These are phyloP conservation scores for Candida coleopterorum DNA, from an alignment of 805 yeast species.

Conservation along the genomic window DNA sequence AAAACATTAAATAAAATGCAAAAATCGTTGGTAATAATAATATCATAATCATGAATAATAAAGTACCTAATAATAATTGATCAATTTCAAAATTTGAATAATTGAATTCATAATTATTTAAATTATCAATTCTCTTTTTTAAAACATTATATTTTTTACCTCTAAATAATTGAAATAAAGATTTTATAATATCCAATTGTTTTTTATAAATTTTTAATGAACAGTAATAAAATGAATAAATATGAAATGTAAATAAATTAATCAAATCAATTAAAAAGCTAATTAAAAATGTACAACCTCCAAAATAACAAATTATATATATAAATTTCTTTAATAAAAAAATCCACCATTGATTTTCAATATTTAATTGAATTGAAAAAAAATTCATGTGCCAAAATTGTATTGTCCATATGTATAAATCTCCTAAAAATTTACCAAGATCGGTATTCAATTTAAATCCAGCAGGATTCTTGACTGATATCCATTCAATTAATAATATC, in stretches of 20 bases:
- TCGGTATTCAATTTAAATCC: slow-evolving; percentile 90
- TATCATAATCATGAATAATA: slow-evolving; percentile 72
- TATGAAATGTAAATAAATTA: slow-evolving; percentile 61
- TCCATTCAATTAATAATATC: slow-evolving; percentile 54
- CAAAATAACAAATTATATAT: slow-evolving; percentile 23
- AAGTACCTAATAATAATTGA: slow-evolving; percentile 82
- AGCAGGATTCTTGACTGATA: slow-evolving; percentile 79
- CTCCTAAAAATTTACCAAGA: slow-evolving; percentile 80
- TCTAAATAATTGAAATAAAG: slow-evolving; percentile 78
- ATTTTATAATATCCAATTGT: slow-evolving; percentile 62
- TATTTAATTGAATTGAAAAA: background rate
- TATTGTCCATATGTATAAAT: slow-evolving; percentile 79
- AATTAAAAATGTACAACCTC: slow-evolving; percentile 69
- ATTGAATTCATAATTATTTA: slow-evolving; percentile 40
- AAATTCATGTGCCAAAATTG: slow-evolving; percentile 49
- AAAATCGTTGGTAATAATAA: slow-evolving; percentile 82
- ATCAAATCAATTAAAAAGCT: slow-evolving; percentile 63
- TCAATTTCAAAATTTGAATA: slow-evolving; percentile 62
- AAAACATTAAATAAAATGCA: slow-evolving; percentile 78
- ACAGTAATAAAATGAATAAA: slow-evolving; percentile 71
- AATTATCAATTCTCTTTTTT: slow-evolving; percentile 79
- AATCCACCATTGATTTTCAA: background rate
- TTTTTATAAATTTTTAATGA: slow-evolving; percentile 75
- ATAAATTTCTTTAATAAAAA: slow-evolving; percentile 8
- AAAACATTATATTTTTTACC: slow-evolving; percentile 86